Base-by-base conservation (phyloP, 345 rosid genomes). In the Aethionema arabicum region DNA sequence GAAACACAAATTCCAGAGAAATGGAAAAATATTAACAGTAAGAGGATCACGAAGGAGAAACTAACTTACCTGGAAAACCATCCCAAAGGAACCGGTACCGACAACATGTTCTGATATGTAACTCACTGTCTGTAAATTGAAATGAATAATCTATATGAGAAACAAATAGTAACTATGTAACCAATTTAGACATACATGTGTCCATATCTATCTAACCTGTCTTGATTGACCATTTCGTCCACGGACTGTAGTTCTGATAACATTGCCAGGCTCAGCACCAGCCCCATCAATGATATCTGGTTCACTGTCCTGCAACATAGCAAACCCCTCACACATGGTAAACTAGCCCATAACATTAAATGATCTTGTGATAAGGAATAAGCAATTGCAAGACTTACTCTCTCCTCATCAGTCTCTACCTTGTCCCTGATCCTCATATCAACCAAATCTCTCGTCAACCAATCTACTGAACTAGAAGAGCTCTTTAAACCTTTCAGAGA, bases 61-160 rank as follows among this genome's bases (percentile, higher is more conserved):
- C 47, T 32, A 31, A 63, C 91, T 82, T 67, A 90, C 97, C 72
- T 90, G 97, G 68, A 80, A 85, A 49, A 90, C 97, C 61, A 82
- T 86, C 42, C 97, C 97, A 71, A 90, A 90, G 51, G 95, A 90
- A 65, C 97, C 97, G n/a, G 95, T 87, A 70, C 97, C 97, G 14
- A 87, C 82, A 67, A 90, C 97, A 68, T 87, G 91, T 72, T 90
- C 97, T 55, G 95, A 85, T 66, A 90, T 87, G 59, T 86, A 90
- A 78, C 91, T 86, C 49, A 87, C 78, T 31, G 87, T 78, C 97
- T 90, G 87, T 50, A 58, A 59, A 70, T 63, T 45, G 62, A 69
- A 73, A 70, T 31, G 69, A 53, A 63, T 13, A 78, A 78, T 4
- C 39, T 13, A 7, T 46, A 56, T 55, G 58, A 59, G 69, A 69